Base-by-base conservation (phyloP, 2,329 filamentous ascomycete genomes). In the Colletotrichum theobromicola region DNA sequence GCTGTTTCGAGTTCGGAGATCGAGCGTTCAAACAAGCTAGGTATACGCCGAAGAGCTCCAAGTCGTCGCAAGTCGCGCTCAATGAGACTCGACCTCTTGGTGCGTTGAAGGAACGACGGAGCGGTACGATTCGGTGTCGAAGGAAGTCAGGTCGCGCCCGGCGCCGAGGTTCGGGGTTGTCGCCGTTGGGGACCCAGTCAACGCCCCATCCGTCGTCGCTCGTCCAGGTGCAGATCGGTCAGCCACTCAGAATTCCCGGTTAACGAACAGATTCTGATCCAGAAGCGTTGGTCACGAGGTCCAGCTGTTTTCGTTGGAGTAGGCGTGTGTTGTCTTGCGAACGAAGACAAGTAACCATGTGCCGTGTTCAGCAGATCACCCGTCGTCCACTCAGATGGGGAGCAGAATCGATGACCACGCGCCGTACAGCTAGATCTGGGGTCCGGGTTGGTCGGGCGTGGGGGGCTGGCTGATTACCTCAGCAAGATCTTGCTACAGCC, bases 261-360 rank as follows among this genome's bases (percentile, higher is more conserved):
- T 21, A 62, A 18, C 13, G 16, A 37, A 37, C 8, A 7, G 34
- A 26, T 13, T 34, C 30, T 12, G 21, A 8, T 34, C 21, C 60
- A 26, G 35, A 34, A 16, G 60, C n/a, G 16, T 62, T 21, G 32
- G 60, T 15, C 32, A 42, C 34, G 4, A 42, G 32, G 21, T 15
- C 16, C 9, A 37, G 18, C 37, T 30, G 30, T 26, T 61, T 28
- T 18, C n/a, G 37, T 55, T 30, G 32, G 61, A n/a, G 26, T 35
- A 26, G 15, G 42, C 18, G 58, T 35, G 18, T 30, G 34, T 34
- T 46, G 24, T 60, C 58, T 64, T 53, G 26, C 26, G 46, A 21
- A 21, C 57, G 64, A 62, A 73, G 69, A 68, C 69, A 57, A 62
- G 69, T 70, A 74, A 28, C 65, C 73, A 75, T 75, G 70, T 73